Percentiles rank a stretch among this genome's conserved stretches.
These are phyloP conservation scores for Collybia nuda DNA, from an alignment of 768 basidiomycete species.

Conservation along the genomic window DNA sequence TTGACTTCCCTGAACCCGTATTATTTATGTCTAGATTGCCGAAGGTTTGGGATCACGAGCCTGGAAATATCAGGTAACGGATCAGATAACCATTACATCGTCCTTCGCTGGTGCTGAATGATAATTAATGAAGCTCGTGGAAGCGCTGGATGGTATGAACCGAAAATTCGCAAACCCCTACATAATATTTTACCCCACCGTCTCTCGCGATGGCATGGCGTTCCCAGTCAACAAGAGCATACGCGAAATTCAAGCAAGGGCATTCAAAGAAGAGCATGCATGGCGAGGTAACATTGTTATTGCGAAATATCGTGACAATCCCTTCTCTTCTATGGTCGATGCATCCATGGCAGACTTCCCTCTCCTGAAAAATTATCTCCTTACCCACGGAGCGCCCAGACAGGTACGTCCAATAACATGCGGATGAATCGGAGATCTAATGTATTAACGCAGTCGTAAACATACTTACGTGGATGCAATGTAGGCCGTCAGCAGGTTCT, in stretches of 20 bases:
- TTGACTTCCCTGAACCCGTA: conserved; percentile 8
- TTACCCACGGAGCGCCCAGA: conserved; percentile 60
- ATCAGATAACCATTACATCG: background rate
- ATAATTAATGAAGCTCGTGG: conserved; percentile 51
- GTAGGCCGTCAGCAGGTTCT: background rate
- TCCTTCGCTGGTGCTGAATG: background rate
- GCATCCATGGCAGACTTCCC: conserved; percentile 86
- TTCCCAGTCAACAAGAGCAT: conserved; percentile 80
- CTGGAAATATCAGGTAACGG: conserved; percentile 69
- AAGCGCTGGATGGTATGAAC: conserved; percentile 79
- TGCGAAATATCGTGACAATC: conserved; percentile 64
- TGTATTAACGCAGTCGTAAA: background rate
- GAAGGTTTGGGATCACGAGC: conserved; percentile 65
- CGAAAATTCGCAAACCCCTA: conserved; percentile 78
- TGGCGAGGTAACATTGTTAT: conserved; percentile 83
- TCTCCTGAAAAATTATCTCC: conserved; percentile 75
- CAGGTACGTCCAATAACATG: conserved; percentile 20
- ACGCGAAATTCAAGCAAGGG: conserved; percentile 67
- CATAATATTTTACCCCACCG: conserved; percentile 74
- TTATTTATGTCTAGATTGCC: conserved; percentile 48
- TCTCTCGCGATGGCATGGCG: conserved; percentile 78
- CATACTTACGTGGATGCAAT: background rate
- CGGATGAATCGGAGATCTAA: too few species aligned
- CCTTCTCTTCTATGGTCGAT: conserved; percentile 62
- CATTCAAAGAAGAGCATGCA: conserved; percentile 60